These are phyloP conservation scores for Sequoia sempervirens DNA, from an alignment of 75 land plant genomes.

Conservation along the genomic window DNA sequence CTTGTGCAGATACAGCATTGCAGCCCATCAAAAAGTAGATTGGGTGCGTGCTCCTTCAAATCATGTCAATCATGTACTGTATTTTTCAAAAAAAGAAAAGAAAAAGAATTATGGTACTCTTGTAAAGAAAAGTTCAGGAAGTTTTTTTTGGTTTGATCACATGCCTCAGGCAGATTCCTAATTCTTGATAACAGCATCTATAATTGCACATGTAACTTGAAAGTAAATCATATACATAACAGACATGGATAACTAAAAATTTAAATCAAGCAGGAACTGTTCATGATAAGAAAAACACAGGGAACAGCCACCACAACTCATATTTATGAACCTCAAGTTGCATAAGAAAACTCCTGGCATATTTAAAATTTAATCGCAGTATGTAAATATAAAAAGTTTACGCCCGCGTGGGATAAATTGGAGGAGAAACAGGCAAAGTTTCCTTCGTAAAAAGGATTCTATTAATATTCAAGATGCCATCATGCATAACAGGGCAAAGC, in stretches of 20 bases:
- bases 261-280: too few relatives aligned
- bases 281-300: too few relatives aligned
- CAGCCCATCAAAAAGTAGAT: neutral
- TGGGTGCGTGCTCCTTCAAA: neutral
- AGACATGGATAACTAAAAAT: neutral
- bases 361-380: too few relatives aligned
- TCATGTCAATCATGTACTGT: neutral
- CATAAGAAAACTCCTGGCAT: too few relatives aligned
- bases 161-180: neutral
- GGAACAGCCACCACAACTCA: too few relatives aligned
- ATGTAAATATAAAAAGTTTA: too few relatives aligned
- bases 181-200: neutral
- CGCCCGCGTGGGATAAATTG: too few relatives aligned
- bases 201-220: neutral
- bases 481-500: too few relatives aligned
- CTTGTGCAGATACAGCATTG: constrained; percentile 6
- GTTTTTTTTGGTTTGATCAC: neutral
- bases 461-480: too few relatives aligned
- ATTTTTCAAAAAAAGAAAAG: neutral
- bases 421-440: too few relatives aligned
- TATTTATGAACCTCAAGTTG: too few relatives aligned
- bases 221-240: neutral
- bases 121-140: neutral
- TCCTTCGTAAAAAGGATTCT: too few relatives aligned
- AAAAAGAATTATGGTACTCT: neutral